Percentiles rank a stretch among this genome's conserved stretches.
These are phyloP conservation scores for Eimeria maxima DNA, from an alignment of 169 alveolate genomes.

Conservation along the genomic window DNA sequence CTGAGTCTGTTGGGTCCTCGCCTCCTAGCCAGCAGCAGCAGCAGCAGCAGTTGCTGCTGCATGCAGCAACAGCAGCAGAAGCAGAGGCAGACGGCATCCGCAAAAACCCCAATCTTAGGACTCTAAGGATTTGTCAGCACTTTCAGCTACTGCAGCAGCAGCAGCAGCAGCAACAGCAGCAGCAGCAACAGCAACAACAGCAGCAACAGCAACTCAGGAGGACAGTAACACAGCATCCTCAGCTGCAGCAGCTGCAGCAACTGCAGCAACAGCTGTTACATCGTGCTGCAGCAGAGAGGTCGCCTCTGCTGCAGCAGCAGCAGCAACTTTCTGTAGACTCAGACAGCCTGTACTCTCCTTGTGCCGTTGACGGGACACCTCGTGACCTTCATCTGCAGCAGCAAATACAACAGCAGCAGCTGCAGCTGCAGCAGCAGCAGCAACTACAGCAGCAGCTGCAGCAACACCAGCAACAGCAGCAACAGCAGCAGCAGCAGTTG, in stretches of 20 bases:
- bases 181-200: too few relatives aligned
- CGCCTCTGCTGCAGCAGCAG: slow-evolving; percentile 46
- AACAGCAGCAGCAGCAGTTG: slow-evolving; percentile 51
- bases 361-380: slow-evolving; percentile 7
- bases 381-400: too few relatives aligned
- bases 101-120: slow-evolving; percentile 12
- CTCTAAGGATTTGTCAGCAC: slow-evolving; percentile 41
- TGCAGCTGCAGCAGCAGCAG: not conserved
- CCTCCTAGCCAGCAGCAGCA: slow-evolving; percentile 70
- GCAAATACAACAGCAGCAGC: too few relatives aligned
- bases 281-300: not conserved
- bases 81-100: not conserved
- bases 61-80: not conserved
- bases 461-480: slow-evolving; percentile 56
- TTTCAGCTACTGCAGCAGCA: slow-evolving; percentile 63
- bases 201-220: slow-evolving; percentile 41
- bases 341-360: slow-evolving; percentile 12
- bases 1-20: slow-evolving; percentile 50
- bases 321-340: not conserved
- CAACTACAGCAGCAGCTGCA: not conserved
- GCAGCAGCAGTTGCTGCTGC: slow-evolving; percentile 29
- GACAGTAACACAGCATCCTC: slow-evolving; percentile 11
- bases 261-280: slow-evolving; percentile 52
- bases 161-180: slow-evolving; percentile 18
- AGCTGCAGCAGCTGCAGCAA: slow-evolving; percentile 62